Percentiles rank a stretch among this genome's conserved stretches.
Evolutionary conservation across 257 asterid species (phyloP).

Genomic region (Apocynum venetum): DNA sequence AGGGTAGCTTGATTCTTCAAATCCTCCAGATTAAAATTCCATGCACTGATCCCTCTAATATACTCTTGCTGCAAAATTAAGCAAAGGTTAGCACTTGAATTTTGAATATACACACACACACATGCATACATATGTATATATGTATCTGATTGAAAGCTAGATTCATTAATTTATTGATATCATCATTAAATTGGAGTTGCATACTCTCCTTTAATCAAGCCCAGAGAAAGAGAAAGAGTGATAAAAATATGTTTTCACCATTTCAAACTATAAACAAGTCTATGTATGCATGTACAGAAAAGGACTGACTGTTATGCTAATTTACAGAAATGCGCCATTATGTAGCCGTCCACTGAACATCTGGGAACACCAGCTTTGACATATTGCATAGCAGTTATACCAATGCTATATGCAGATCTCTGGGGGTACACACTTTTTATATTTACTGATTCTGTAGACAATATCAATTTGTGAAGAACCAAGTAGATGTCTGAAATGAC

Average conservation of each 20-base stretch:
- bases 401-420: background rate
- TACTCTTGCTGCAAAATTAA: conserved; percentile 79
- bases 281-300: background rate
- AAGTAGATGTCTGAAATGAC: background rate
- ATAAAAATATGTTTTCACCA: background rate
- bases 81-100: background rate
- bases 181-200: background rate
- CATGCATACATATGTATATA: no score
- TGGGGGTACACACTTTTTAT: background rate
- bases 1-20: conserved; percentile 91
- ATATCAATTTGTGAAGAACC: background rate
- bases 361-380: background rate
- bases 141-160: background rate
- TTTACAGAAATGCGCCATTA: background rate
- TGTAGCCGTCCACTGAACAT: background rate
- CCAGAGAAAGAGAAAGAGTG: background rate
- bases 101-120: background rate
- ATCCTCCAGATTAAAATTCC: conserved; percentile 96
- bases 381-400: background rate
- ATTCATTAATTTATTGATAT: background rate
- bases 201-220: background rate
- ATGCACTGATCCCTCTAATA: conserved; percentile 92
- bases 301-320: background rate
- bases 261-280: background rate
- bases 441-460: background rate